Base-by-base conservation (phyloP, 73 alveolate species). In the Chromera velia region DNA sequence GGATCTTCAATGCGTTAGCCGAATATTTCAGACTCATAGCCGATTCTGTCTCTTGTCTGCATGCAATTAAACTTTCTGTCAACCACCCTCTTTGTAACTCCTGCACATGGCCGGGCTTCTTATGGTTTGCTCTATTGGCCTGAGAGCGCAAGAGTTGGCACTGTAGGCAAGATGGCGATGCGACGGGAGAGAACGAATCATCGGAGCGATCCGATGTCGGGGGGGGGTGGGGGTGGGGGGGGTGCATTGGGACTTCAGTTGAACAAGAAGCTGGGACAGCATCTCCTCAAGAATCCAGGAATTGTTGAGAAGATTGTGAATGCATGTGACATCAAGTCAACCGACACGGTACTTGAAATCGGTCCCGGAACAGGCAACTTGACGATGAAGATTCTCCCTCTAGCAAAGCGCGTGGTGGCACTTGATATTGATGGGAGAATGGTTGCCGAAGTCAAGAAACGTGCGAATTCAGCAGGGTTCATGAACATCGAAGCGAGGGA, bases 281-380 rank as follows among this genome's bases (percentile, higher is more conserved):
- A 79, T 74, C 29, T 79, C 80, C 80, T 79, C 45, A 24, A 74
- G 66, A 79, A 79, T 29, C 85, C 85, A 4, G 85, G 85, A 47
- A 79, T 79, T 33, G 80, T 79, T 28, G 85, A 79, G 68, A 79
- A 79, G 85, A 79, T 79, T 74, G 29, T 79, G 74, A 29, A 33
- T 26, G 85, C 85, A 0, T 72, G 79, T 18, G 85, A 79, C 68
- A 74, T 79, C 74, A 79, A 79, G 55, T 76, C 85, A 10, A 46
- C 73, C 19, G 85, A 79, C 33, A 66, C 46, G 33, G 85, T 74
- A 66, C 47, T 79, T 7, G 85, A 79, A 80, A 79, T 79, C 22
- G 85, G 85, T 45, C 85, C 85, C 0, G 85, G 85, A 0, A 79
- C 84, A 66, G 85, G 85, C 40, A 79, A 79, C 80, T 63, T 79